Evolutionary conservation across 2,329 filamentous ascomycete species (phyloP).

Genomic region (Hymenoscyphus salicellus): DNA sequence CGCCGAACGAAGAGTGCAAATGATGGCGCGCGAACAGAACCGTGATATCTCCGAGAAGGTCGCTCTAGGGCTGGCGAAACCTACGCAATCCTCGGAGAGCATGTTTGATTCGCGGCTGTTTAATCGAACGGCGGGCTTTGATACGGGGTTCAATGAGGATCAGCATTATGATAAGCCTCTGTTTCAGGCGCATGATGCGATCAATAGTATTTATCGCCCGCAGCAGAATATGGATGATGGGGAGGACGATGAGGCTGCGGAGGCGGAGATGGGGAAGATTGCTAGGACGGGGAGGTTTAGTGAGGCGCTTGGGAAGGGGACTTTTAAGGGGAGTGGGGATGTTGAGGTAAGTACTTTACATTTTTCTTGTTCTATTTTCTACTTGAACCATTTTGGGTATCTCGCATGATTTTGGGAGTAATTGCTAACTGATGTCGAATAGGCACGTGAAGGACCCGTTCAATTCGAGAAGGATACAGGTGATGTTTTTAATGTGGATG

Average conservation of each 20-base stretch:
- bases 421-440: constrained; percentile 3
- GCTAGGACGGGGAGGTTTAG: constrained; percentile 76
- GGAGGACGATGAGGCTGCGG: constrained; percentile 74
- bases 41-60: constrained; percentile 97
- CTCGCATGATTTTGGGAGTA: not conserved
- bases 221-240: constrained; percentile 70
- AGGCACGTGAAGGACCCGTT: constrained; percentile 84
- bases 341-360: constrained; percentile 62
- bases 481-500: constrained; percentile 92
- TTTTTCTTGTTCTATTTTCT: not conserved
- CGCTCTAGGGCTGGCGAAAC: constrained; percentile 88
- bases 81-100: constrained; percentile 83
- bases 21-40: constrained; percentile 92
- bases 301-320: constrained; percentile 83
- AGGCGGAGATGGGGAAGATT: constrained; percentile 82
- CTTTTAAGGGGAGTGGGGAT: constrained; percentile 83
- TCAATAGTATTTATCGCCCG: constrained; percentile 90
- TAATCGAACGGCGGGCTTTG: constrained; percentile 89
- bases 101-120: constrained; percentile 98
- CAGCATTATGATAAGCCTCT: constrained; percentile 96
- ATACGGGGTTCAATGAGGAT: constrained; percentile 93
- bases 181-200: constrained; percentile 92
- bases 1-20: constrained; percentile 82
- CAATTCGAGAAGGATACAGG: constrained; percentile 87
- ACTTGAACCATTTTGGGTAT: no score